Conservation (phyloP, 2,329 filamentous ascomycete species). For the Neoarthrinium moseri region DNA sequence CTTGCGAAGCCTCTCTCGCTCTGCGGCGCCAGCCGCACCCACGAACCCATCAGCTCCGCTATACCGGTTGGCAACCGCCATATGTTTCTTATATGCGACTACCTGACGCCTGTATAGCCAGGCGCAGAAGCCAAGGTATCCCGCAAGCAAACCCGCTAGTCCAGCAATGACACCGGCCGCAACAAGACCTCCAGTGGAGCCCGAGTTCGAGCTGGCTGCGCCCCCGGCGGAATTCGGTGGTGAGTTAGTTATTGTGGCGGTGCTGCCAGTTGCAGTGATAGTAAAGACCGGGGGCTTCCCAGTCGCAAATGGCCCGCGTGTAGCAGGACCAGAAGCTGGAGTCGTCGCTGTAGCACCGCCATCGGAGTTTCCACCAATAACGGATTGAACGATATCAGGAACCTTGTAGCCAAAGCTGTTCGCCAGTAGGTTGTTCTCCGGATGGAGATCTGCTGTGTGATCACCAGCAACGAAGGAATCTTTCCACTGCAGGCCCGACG, state of each 20-base stretch:
- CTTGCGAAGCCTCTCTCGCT: constrained; percentile 27
- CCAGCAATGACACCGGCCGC: constrained; percentile 60
- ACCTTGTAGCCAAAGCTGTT: constrained; percentile 66
- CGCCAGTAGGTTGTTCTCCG: constrained; percentile 52
- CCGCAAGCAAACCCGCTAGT: constrained; percentile 58
- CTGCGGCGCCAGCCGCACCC: constrained; percentile 4
- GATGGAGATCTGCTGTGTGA: constrained; percentile 42
- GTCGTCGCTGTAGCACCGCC: constrained; percentile 67
- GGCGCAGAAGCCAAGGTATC: constrained; percentile 68
- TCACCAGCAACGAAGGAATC: constrained; percentile 59
- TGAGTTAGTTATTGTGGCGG: constrained; percentile 37
- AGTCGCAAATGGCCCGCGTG: constrained; percentile 68
- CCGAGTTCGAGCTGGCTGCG: constrained; percentile 24
- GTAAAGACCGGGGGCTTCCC: constrained; percentile 70
- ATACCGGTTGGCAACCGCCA: constrained; percentile 62
- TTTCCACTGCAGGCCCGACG: constrained; percentile 62
- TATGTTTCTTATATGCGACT: constrained; percentile 66
- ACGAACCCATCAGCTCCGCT: constrained; percentile 40
- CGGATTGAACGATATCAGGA: constrained; percentile 58
- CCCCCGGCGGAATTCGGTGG: constrained; percentile 18
- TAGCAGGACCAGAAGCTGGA: constrained; percentile 61
- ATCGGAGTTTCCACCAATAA: constrained; percentile 58
- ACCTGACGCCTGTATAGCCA: constrained; percentile 75
- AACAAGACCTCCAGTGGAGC: constrained; percentile 38
- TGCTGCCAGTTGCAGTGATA: constrained; percentile 49